Evolutionary conservation across 768 basidiomycete genomes (phyloP), one percentile per base, ranked within the genome.

Genomic region (Gymnopilus junonius): DNA sequence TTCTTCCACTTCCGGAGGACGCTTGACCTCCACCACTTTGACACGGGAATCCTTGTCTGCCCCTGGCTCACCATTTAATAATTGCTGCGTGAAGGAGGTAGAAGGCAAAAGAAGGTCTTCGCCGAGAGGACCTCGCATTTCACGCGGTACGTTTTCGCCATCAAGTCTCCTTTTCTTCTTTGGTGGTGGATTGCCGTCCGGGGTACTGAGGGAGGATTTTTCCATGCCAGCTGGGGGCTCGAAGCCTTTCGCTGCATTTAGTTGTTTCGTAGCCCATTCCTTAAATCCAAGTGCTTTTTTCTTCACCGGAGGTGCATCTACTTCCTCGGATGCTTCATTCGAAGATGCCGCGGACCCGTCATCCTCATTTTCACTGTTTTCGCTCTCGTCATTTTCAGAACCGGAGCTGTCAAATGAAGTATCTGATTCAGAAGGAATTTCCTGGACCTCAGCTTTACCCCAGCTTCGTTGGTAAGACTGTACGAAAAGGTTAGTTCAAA

Each of bases 251-350:
- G 80, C 77, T 34, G 74, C 65, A 55, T 80, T 87, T 55, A 93
- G 82, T 71, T 97, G 95, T 58, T 90, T 85, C 64, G 88, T 71
- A 0, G 95, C 96, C 96, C 96, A 97, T 40, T 88, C 82, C 73
- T 97, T 97, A 84, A 97, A 98, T 7, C 86, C 84, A 31, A 68
- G 35, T 2, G 35, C 55, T 50, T 67, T 68, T 34, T 65, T 68
- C 48, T 65, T 64, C 15, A 55, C 35, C 3, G 58, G 45, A 27
- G 51, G 32, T 29, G 59, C 17, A 39, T 56, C 35, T 8, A 69
- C 63, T 81, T 87, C 68, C 77, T 73, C 55, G 66, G 70, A 23
- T 67, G 64, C 15, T 69, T 67, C 65, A 12, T 71, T 69, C 3
- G 39, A 39, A 23, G 37, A 40, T 7, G 2, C 34, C 8, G 37